A percentile compares a stretch with the other conserved stretches of the same genome.
Evolutionary conservation across 169 alveolate species (phyloP).

Genomic region (Plasmodium gaboni): DNA sequence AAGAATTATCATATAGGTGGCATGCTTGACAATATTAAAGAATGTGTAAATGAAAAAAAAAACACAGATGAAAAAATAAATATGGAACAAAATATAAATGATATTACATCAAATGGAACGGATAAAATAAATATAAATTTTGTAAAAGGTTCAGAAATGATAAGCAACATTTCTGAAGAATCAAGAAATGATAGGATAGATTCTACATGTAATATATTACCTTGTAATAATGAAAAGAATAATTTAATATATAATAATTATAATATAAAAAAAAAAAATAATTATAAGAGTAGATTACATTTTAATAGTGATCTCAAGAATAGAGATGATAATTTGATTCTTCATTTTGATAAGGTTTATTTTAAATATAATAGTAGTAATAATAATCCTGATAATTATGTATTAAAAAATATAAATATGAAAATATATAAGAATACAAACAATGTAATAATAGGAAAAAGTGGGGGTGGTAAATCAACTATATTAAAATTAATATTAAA

Average conservation of each 20-base stretch:
- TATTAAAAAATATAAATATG: constrained; percentile 45
- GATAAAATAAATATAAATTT: neutral
- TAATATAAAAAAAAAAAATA: too few relatives aligned
- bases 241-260: neutral
- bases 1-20: neutral
- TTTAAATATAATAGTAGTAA: constrained; percentile 6
- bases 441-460: constrained; percentile 46
- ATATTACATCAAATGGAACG: neutral
- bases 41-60: neutral
- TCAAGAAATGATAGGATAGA: neutral
- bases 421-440: constrained; percentile 39
- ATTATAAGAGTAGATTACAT: neutral
- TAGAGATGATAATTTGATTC: constrained; percentile 2
- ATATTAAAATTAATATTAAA: constrained; percentile 43
- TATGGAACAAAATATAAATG: neutral
- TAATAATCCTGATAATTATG: constrained; percentile 8
- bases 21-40: neutral
- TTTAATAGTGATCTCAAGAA: neutral
- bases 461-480: constrained; percentile 68
- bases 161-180: neutral
- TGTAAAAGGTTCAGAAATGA: neutral
- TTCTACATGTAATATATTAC: neutral
- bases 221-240: neutral
- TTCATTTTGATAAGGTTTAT: constrained; percentile 23
- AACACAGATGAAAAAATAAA: neutral